Conservation (phyloP, 2,329 filamentous ascomycete species). For the Penicillium rolfsii region DNA sequence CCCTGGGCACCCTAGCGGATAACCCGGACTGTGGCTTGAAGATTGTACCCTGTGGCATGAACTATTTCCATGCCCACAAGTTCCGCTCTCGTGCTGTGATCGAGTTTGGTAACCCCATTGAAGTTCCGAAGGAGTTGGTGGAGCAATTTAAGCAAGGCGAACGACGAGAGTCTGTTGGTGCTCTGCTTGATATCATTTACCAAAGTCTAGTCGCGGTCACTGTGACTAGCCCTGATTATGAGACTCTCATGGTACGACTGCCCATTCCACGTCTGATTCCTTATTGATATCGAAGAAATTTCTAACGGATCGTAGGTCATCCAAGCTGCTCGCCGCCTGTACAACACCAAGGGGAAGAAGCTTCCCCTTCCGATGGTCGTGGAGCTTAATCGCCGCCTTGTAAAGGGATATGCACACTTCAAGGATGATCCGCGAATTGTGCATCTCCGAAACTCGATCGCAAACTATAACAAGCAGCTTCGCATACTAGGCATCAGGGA, state of each 20-base stretch:
- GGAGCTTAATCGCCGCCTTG: constrained; percentile 87
- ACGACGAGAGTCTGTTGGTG: constrained; percentile 81
- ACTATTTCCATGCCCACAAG: constrained; percentile 99
- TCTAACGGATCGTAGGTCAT: constrained; percentile 64
- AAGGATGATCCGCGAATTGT: constrained; percentile 87
- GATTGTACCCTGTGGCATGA: constrained; percentile 97
- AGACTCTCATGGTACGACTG: constrained; percentile 78
- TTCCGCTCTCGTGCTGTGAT: constrained; percentile 95
- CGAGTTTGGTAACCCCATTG: constrained; percentile 89
- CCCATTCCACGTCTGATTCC: not conserved
- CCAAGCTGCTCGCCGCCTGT: constrained; percentile 88
- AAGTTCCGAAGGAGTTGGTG: constrained; percentile 80
- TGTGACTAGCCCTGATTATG: constrained; percentile 89
- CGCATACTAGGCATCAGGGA: constrained; percentile 85
- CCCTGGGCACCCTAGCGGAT: constrained; percentile 82
- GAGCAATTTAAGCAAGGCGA: constrained; percentile 82
- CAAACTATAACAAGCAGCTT: constrained; percentile 83
- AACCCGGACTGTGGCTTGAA: constrained; percentile 86
- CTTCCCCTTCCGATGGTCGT: constrained; percentile 89
- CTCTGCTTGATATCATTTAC: constrained; percentile 83
- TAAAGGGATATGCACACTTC: constrained; percentile 89
- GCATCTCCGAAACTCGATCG: constrained; percentile 72
- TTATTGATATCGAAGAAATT: not conserved
- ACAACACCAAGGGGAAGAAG: constrained; percentile 93
- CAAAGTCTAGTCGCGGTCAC: constrained; percentile 85